Base-by-base conservation (phyloP, 306 rosid genomes). In the Citrullus colocynthis region DNA sequence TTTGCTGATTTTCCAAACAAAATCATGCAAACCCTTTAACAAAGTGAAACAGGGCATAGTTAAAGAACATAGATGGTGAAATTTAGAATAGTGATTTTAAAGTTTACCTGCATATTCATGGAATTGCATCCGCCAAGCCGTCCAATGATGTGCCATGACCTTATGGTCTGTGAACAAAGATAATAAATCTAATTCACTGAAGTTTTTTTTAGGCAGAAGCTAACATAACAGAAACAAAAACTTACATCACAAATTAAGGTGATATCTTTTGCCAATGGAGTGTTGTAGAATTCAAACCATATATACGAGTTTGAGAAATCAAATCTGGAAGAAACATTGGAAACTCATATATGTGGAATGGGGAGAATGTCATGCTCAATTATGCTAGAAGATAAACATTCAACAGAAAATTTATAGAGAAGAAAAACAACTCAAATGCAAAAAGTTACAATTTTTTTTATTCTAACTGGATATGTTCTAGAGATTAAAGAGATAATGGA, bases 41-140 rank as follows among this genome's bases (percentile, higher is more conserved):
- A 72, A 72, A 24, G 8, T 48, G 17, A 7, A 70, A 67, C 6
- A 36, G 30, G 49, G 73, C 7, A 18, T 37, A 39, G 73, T 24
- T 7, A 65, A 37, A 30, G 44, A 32, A 62, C 42, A 67, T 48
- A 54, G 11, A 37, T 41, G 58, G 21, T 36, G 11, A 36, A 56
- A 52, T 36, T 61, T 48, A 6, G 42, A 20, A 39, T 55, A 18
- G 30, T 17, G 36, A 37, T 44, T 75, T 61, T 67, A 56, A 81
- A 80, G 42, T 81, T 81, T 83, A 91, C 98, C 82, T 94, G 97
- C 97, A 94, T 94, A 81, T 94, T 92, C 97, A 90, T 87, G 76
- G 98, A 82, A 87, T 94, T 91, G 88, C 94, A 90, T 85, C 97
- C 98, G 39, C 98, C 96, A 69, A 94, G 91, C 44, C 96, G 96